Conservation (phyloP, 495 filamentous ascomycete species). For the Neurospora sp. region DNA sequence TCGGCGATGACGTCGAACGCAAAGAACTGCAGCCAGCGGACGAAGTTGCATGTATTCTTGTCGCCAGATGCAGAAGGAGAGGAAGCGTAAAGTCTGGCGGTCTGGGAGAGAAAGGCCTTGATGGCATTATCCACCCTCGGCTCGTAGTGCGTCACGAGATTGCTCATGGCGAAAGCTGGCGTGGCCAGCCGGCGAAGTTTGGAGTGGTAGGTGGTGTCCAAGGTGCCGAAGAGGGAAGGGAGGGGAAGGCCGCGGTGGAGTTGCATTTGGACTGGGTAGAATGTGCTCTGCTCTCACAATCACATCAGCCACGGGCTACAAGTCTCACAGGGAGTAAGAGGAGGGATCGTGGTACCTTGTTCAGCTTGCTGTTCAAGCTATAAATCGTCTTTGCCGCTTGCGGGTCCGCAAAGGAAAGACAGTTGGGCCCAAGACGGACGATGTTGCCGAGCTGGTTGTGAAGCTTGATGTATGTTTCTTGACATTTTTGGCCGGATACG, state of each 20-base stretch:
- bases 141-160: conserved; percentile 42
- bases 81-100: conserved; percentile 31
- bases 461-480: conserved; percentile 13
- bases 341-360: conserved; percentile 11
- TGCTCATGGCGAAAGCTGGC: conserved; percentile 43
- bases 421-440: conserved; percentile 28
- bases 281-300: background rate
- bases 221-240: conserved; percentile 18
- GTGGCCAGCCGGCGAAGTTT: conserved; percentile 28
- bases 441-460: conserved; percentile 25
- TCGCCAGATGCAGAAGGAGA: background rate
- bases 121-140: conserved; percentile 43
- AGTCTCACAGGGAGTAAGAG: no score
- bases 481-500: conserved; percentile 4
- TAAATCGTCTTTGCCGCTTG: conserved; percentile 17
- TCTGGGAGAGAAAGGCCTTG: conserved; percentile 30
- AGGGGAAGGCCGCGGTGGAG: conserved; percentile 9
- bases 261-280: conserved; percentile 21
- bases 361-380: conserved; percentile 9
- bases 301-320: no score
- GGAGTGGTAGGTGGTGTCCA: conserved; percentile 17
- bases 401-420: conserved; percentile 23
- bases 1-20: conserved; percentile 52
- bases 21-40: conserved; percentile 47
- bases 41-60: conserved; percentile 32